Conservation (phyloP, 2,329 filamentous ascomycete genomes). For the Penicillium italicum region DNA sequence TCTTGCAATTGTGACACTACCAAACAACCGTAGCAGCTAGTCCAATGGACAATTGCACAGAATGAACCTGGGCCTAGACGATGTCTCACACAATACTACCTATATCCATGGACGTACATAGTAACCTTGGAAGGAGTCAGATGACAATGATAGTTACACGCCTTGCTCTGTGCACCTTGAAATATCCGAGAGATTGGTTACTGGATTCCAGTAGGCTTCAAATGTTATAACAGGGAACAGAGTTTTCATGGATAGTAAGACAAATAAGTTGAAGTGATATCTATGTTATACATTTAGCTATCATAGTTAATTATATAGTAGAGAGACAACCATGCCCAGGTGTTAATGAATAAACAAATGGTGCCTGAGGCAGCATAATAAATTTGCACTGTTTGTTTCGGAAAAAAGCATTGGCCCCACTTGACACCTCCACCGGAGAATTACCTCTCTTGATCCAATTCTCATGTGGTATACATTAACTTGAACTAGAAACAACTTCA, state of each 20-base stretch:
- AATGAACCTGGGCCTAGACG: neutral
- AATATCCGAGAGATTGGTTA: neutral
- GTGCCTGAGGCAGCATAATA: neutral
- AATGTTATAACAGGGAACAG: neutral
- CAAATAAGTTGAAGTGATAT: too few species aligned
- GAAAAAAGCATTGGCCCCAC: slow-evolving; percentile 1
- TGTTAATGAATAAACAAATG: neutral
- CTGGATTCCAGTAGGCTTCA: neutral
- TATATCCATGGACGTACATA: neutral
- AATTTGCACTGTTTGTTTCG: slow-evolving; percentile 1
- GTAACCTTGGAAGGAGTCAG: neutral
- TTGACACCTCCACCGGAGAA: slow-evolving; percentile 2
- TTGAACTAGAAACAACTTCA: neutral
- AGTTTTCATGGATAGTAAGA: neutral
- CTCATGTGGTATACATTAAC: neutral
- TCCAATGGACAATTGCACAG: neutral
- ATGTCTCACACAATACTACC: neutral
- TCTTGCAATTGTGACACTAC: neutral
- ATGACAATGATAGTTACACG: neutral
- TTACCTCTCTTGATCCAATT: neutral
- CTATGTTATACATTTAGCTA: neutral
- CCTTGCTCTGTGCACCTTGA: neutral
- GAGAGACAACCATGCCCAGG: neutral
- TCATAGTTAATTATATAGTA: neutral
- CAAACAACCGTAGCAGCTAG: neutral